Evolutionary conservation across 352 stramenopile species (phyloP), one percentile per base, ranked within the genome.

Genomic region (Pythium oligandrum): DNA sequence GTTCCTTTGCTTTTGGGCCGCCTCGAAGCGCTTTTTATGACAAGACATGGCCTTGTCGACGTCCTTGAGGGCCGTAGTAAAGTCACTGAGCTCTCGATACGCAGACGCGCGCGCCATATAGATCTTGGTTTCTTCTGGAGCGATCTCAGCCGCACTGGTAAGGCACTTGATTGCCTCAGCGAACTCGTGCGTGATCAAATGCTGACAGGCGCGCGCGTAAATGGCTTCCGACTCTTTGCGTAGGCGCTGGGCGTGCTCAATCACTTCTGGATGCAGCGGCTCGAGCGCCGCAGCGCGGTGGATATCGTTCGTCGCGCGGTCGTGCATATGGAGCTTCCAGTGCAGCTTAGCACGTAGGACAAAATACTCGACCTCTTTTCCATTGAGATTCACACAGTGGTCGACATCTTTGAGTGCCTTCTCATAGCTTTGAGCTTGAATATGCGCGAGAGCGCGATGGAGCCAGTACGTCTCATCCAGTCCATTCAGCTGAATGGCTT

Each of bases 311-410:
- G 59, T 84, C 12, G 79, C 82, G 51, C 83, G 83, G 40, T 91
- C 79, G 44, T 88, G 79, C 67, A 88, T 73, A 48, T 89, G 76
- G 30, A 92, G 70, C 36, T 69, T 70, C 83, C 83, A 90, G 50
- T 90, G 80, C 9, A 95, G 64, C 59, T 91, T 91, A 26, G 82
- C 80, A 1, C 84, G 76, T 50, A 95, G 60, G 26, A 92, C 76
- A 63, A 90, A 87, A 52, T 90, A 90, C 67, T 92, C 83, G 63
- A 86, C 82, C 42, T 95, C 81, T 4, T 64, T 58, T 9, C 60
- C 68, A 43, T 94, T 88, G 36, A 94, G 63, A 38, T 78, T 88
- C 30, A 91, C 82, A 40, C 82, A 90, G 64, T 93, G 82, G 56
- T 90, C 80, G 7, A 88, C 67, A 53, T 93, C 82, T 43, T 78